Percentiles rank a stretch among this genome's conserved stretches.
phyloP scores from a whole-genome alignment of 805 yeast species.

The Hanseniaspora pseudoguilliermondii region DNA sequence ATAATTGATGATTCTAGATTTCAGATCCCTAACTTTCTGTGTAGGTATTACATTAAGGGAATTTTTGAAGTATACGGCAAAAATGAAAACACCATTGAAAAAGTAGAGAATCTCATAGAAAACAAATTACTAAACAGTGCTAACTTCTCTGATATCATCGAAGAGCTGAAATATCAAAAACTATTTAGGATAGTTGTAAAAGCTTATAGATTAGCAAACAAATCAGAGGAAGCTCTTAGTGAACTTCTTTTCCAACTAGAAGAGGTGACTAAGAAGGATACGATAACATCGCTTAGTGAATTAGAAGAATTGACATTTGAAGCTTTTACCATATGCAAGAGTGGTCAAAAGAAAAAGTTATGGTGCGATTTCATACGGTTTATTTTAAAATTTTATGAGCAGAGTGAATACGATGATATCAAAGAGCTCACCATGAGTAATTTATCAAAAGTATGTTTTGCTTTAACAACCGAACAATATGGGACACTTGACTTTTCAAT shows the following conservation, averaged over 20 bases:
- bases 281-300: no score
- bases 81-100: not conserved
- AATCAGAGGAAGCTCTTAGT: not conserved
- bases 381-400: slow-evolving; percentile 15
- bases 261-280: not conserved
- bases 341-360: not conserved
- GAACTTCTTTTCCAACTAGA: not conserved
- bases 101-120: not conserved
- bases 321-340: slow-evolving; percentile 1
- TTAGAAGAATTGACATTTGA: not conserved
- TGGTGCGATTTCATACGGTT: slow-evolving; percentile 13
- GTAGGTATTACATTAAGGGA: not conserved
- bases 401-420: slow-evolving; percentile 14
- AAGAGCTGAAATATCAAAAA: not conserved
- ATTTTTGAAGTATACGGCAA: not conserved
- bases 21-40: slow-evolving; percentile 1
- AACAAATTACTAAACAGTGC: not conserved
- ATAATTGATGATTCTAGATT: slow-evolving; percentile 4
- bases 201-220: not conserved
- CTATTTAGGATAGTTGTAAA: not conserved
- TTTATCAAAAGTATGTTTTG: slow-evolving; percentile 12
- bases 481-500: slow-evolving; percentile 31
- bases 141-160: not conserved
- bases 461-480: slow-evolving; percentile 17
- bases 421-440: slow-evolving; percentile 3